phyloP scores from a whole-genome alignment of 1,284 basidiomycete species.

The Cutaneotrichosporon sp. region DNA sequence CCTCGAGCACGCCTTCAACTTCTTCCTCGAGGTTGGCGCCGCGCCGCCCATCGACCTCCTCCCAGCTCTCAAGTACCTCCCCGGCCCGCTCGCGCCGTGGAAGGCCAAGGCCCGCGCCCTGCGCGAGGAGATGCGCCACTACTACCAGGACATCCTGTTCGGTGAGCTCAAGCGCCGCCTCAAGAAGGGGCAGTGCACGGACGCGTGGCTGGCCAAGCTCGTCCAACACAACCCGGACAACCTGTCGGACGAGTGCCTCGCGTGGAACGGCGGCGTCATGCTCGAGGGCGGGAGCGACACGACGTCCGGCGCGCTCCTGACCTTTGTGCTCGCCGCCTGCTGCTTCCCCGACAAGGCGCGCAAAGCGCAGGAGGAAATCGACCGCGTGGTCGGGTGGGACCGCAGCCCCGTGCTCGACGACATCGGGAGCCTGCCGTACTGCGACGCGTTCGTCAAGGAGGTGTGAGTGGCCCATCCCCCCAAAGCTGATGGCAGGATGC shows the following conservation, averaged over 20 bases:
- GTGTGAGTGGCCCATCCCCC: conserved; percentile 5
- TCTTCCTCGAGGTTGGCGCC: conserved; percentile 17
- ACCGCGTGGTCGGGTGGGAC: conserved; percentile 13
- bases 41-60: conserved; percentile 16
- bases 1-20: conserved; percentile 18
- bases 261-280: conserved; percentile 20
- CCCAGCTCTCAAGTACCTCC: conserved; percentile 16
- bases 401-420: conserved; percentile 11
- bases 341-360: conserved; percentile 12
- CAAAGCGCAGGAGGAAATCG: conserved; percentile 12
- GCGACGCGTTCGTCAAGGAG: conserved; percentile 18
- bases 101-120: conserved; percentile 12
- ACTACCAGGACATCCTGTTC: conserved; percentile 12
- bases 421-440: conserved; percentile 14
- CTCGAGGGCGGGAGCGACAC: conserved; percentile 19
- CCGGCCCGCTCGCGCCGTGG: conserved; percentile 15
- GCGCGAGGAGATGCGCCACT: conserved; percentile 13
- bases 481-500: conserved; percentile 12
- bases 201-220: conserved; percentile 14
- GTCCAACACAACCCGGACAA: conserved; percentile 11
- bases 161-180: conserved; percentile 12
- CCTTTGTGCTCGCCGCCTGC: conserved; percentile 12
- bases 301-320: conserved; percentile 12
- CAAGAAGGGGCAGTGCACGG: conserved; percentile 7
- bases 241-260: conserved; percentile 11